Evolutionary conservation across 495 filamentous ascomycete genomes (phyloP).

Genomic region (Echria macrotheca): DNA sequence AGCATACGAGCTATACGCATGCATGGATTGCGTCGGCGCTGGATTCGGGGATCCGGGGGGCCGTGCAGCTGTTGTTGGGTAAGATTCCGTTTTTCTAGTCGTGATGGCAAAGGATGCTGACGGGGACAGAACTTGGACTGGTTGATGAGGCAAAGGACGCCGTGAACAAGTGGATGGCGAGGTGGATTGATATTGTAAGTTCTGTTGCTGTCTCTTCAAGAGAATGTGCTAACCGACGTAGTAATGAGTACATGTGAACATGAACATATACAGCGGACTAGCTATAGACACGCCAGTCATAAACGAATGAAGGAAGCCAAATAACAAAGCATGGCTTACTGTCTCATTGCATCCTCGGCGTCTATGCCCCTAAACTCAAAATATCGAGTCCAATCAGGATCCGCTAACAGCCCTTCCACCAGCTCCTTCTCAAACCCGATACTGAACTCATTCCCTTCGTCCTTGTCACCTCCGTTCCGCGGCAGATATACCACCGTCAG

Average conservation of each 20-base stretch:
- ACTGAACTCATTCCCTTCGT: neutral
- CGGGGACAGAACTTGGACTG: conserved; percentile 48
- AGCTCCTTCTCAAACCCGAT: neutral
- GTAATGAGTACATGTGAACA: no score
- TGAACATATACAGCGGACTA: no score
- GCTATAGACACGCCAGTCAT: no score
- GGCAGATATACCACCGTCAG: neutral
- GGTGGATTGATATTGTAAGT: conserved; percentile 43
- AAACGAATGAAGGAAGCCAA: no score
- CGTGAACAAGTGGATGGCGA: conserved; percentile 62
- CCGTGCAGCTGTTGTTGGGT: conserved; percentile 56
- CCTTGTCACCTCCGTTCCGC: neutral
- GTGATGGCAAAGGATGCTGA: neutral
- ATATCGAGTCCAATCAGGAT: neutral
- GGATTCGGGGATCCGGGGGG: conserved; percentile 60
- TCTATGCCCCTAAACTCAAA: neutral
- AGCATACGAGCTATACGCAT: conserved; percentile 70
- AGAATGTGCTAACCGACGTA: no score
- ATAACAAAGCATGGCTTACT: no score
- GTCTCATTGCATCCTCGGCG: neutral
- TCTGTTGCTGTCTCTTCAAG: neutral
- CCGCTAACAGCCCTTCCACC: neutral
- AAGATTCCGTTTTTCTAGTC: conserved; percentile 2
- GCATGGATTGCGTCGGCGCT: conserved; percentile 67
- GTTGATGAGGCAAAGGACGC: conserved; percentile 65